A percentile compares a stretch with the other conserved stretches of the same genome.
These are phyloP conservation scores for Leersia perrieri DNA, from an alignment of 176 grass and related monocot genomes.

Conservation along the genomic window DNA sequence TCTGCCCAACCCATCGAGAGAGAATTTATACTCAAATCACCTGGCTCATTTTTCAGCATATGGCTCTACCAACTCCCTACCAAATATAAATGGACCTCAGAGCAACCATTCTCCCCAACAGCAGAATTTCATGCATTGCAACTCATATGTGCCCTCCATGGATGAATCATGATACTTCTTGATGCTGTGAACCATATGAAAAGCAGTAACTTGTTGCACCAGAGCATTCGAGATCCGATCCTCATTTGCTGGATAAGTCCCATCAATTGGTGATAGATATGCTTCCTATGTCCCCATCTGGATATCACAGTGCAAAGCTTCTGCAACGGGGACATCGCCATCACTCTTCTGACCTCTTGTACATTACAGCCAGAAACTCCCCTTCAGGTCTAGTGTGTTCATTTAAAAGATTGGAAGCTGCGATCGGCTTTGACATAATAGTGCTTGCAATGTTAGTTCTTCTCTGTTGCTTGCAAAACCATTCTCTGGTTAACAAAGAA, in stretches of 20 bases:
- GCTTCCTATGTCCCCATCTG: slow-evolving; percentile 5
- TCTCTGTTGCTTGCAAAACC: slow-evolving; percentile 4
- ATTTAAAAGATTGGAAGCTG: slow-evolving; percentile 15
- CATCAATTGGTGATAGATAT: background rate
- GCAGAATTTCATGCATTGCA: slow-evolving; percentile 2
- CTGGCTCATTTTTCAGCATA: slow-evolving; percentile 18
- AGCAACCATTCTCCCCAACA: slow-evolving; percentile 18
- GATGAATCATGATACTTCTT: slow-evolving; percentile 39
- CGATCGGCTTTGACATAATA: background rate
- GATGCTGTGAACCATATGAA: slow-evolving; percentile 23
- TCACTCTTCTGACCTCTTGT: slow-evolving; percentile 3
- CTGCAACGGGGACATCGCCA: background rate
- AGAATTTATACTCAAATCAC: slow-evolving; percentile 21
- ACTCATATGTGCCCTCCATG: slow-evolving; percentile 25
- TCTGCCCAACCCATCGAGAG: slow-evolving; percentile 22
- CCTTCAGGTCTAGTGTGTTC: background rate
- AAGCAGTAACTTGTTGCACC: background rate
- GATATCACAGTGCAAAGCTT: background rate
- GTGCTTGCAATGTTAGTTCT: background rate
- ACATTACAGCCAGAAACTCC: background rate
- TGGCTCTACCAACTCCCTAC: background rate
- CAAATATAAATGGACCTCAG: slow-evolving; percentile 3
- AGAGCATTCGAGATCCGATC: background rate
- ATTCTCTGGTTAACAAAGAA: slow-evolving; percentile 2
- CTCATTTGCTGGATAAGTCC: slow-evolving; percentile 16